phyloP scores from a whole-genome alignment of 441 rosid genomes.

The Cnidoscolus chayamansa region DNA sequence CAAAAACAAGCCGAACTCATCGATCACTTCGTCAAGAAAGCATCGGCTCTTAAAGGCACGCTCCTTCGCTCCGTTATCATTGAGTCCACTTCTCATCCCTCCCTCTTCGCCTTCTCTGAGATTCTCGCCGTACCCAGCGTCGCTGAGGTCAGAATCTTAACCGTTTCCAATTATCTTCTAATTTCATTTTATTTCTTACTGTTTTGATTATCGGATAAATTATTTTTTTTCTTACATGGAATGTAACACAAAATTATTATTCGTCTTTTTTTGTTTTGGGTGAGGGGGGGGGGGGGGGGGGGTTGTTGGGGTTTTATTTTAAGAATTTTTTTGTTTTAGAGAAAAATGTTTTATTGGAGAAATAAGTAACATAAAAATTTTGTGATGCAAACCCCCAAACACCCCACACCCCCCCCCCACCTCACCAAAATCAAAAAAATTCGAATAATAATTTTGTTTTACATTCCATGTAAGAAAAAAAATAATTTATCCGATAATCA shows the following conservation, averaged over 20 bases:
- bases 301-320: too few relatives aligned
- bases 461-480: background rate
- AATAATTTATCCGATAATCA: background rate
- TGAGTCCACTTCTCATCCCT: slow-evolving; percentile 89
- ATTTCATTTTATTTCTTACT: slow-evolving; percentile 2
- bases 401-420: too few relatives aligned
- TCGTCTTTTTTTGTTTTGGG: background rate
- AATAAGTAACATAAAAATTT: too few relatives aligned
- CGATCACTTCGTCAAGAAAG: slow-evolving; percentile 67
- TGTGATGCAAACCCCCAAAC: too few relatives aligned
- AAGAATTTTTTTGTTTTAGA: too few relatives aligned
- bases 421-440: background rate
- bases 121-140: slow-evolving; percentile 70
- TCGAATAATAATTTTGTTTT: background rate
- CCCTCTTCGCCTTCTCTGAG: slow-evolving; percentile 95
- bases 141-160: slow-evolving; percentile 41
- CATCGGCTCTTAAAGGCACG: slow-evolving; percentile 53
- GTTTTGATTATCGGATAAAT: background rate
- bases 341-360: too few relatives aligned
- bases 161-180: background rate
- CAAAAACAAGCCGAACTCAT: slow-evolving; percentile 79
- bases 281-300: too few relatives aligned
- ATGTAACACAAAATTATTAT: background rate
- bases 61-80: slow-evolving; percentile 48
- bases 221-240: background rate